These are phyloP conservation scores for Waltergamsia citrina DNA, from an alignment of 2,329 filamentous ascomycete species.

Conservation along the genomic window DNA sequence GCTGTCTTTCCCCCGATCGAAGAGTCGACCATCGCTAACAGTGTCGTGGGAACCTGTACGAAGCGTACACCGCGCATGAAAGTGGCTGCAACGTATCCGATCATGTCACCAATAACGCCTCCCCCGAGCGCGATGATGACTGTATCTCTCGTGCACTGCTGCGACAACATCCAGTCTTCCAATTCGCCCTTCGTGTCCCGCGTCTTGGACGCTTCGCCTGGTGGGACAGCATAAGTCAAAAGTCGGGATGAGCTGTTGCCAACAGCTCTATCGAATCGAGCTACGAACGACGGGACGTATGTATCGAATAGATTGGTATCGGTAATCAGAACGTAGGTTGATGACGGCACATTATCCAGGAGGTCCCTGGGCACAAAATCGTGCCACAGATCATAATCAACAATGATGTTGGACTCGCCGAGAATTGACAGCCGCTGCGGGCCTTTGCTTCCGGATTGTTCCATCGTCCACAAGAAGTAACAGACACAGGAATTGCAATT, in stretches of 20 bases:
- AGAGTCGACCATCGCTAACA: slow-evolving; percentile 96
- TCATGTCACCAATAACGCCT: slow-evolving; percentile 96
- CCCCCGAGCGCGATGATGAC: slow-evolving; percentile 92
- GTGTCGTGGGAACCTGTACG: slow-evolving; percentile 90
- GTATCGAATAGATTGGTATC: slow-evolving; percentile 81
- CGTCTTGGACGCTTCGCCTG: slow-evolving; percentile 89
- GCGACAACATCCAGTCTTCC: slow-evolving; percentile 91
- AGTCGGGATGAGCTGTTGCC: slow-evolving; percentile 46
- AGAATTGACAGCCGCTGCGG: slow-evolving; percentile 68
- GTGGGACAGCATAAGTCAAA: slow-evolving; percentile 77
- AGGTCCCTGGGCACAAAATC: slow-evolving; percentile 75
- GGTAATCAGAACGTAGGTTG: slow-evolving; percentile 93
- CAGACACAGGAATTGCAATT: neutral
- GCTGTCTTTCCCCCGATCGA: slow-evolving; percentile 98
- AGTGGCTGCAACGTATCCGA: slow-evolving; percentile 92
- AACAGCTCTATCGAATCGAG: slow-evolving; percentile 20
- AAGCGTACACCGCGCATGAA: slow-evolving; percentile 98
- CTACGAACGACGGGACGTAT: slow-evolving; percentile 71
- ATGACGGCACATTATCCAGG: slow-evolving; percentile 65
- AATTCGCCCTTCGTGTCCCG: slow-evolving; percentile 90
- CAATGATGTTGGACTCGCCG: slow-evolving; percentile 80
- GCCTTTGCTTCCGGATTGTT: slow-evolving; percentile 13
- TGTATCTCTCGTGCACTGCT: slow-evolving; percentile 90
- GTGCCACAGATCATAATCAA: slow-evolving; percentile 86
- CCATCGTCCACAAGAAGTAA: slow-evolving; percentile 7